Percentiles rank a stretch among this genome's conserved stretches.
Evolutionary conservation across 495 filamentous ascomycete species (phyloP).

Genomic region (Acidomyces sp.): DNA sequence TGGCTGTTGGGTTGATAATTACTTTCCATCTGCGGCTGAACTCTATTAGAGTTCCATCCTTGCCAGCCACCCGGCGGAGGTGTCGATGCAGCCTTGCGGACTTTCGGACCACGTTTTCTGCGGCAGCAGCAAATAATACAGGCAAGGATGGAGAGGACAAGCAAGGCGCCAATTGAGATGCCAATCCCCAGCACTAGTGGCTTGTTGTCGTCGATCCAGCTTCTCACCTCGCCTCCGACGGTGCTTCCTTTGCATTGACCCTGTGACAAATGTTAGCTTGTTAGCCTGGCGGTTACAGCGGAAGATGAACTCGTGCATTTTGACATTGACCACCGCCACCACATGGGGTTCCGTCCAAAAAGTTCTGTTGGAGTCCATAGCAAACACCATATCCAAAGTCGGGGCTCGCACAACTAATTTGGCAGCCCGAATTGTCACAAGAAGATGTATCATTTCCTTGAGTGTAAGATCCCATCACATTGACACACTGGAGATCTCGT

Average conservation of each 20-base stretch:
- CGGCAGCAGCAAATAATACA: conserved; percentile 26
- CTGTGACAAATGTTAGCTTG: conserved; percentile 18
- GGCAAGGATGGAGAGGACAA: conserved; percentile 28
- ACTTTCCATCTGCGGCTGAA: neutral
- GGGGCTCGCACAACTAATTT: conserved; percentile 63
- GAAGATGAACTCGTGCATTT: conserved; percentile 35
- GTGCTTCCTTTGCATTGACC: conserved; percentile 31
- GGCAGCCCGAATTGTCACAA: conserved; percentile 61
- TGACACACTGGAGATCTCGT: conserved; percentile 78
- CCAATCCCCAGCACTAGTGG: conserved; percentile 32
- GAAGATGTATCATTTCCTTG: conserved; percentile 69
- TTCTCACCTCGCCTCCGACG: conserved; percentile 29
- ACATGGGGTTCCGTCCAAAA: conserved; percentile 85
- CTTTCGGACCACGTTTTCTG: conserved; percentile 5
- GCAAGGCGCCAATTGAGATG: conserved; percentile 28
- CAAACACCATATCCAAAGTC: conserved; percentile 50
- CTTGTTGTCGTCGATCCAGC: conserved; percentile 34
- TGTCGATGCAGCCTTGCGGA: neutral
- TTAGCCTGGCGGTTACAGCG: neutral
- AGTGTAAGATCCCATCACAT: conserved; percentile 66
- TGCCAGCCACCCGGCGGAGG: conserved; percentile 15
- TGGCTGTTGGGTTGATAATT: conserved; percentile 6
- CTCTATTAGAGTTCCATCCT: conserved; percentile 7
- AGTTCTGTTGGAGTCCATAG: conserved; percentile 74
- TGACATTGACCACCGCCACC: conserved; percentile 64